phyloP scores from a whole-genome alignment of 208 protist species.

The Acanthamoeba polyphaga region DNA sequence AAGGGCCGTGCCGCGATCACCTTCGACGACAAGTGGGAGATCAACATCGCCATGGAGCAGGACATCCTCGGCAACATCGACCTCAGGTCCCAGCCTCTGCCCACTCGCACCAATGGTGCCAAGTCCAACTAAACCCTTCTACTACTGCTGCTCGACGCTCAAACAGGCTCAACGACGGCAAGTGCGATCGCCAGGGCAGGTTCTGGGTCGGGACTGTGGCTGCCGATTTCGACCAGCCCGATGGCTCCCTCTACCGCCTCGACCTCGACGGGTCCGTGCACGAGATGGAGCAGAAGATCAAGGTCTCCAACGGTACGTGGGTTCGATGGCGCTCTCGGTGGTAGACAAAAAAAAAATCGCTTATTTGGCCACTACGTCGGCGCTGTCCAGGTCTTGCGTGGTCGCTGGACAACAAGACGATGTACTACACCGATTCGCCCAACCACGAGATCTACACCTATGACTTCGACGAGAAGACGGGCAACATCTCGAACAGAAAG shows the following conservation, averaged over 20 bases:
- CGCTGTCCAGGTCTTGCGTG: neutral
- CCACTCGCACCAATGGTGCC: neutral
- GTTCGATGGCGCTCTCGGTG: neutral
- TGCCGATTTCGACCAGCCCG: constrained; percentile 27
- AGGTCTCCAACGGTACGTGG: constrained; percentile 25
- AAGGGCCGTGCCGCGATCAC: constrained; percentile 36
- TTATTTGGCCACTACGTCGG: neutral
- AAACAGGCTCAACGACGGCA: constrained; percentile 59
- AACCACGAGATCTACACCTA: constrained; percentile 40
- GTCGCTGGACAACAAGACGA: constrained; percentile 57
- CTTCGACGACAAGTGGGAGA: constrained; percentile 50
- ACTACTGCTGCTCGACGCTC: neutral
- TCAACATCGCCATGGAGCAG: constrained; percentile 57
- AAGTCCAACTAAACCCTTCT: neutral
- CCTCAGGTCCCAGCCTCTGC: neutral
- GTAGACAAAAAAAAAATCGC: neutral
- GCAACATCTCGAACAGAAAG: constrained; percentile 62
- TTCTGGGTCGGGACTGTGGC: constrained; percentile 50
- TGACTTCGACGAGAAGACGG: constrained; percentile 52
- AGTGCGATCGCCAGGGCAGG: constrained; percentile 49
- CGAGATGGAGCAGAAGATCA: constrained; percentile 54
- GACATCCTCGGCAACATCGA: constrained; percentile 58
- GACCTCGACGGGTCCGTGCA: constrained; percentile 51
- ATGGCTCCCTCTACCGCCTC: constrained; percentile 49
- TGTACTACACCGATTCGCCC: constrained; percentile 63